phyloP scores from a whole-genome alignment of 257 asterid species.

The Solanum chiquidenum region DNA sequence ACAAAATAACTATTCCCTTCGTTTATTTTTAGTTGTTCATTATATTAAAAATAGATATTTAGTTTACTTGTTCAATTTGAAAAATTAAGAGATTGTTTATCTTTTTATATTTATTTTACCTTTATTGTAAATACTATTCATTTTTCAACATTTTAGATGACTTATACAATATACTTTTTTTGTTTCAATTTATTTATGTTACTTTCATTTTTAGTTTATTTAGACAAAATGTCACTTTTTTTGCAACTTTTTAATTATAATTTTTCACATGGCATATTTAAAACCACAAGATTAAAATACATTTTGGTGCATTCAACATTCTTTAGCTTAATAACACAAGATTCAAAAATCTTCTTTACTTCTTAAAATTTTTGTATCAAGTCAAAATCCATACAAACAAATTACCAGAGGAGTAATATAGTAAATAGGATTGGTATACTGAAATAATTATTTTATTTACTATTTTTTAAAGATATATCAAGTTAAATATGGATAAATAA shows the following conservation, averaged over 20 bases:
- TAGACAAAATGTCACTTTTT: too few relatives aligned
- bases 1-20: neutral
- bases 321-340: neutral
- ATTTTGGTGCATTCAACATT: neutral
- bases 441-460: too few relatives aligned
- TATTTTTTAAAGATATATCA: too few relatives aligned
- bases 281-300: neutral
- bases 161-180: neutral
- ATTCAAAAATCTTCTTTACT: neutral
- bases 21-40: too few relatives aligned
- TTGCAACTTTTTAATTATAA: neutral
- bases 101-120: neutral
- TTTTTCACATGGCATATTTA: fast-evolving
- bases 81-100: neutral
- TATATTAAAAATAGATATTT: too few relatives aligned
- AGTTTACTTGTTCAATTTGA: too few relatives aligned
- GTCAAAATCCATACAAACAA: neutral
- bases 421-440: neutral
- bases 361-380: neutral
- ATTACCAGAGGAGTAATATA: neutral
- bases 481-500: neutral
- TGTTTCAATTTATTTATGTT: too few relatives aligned
- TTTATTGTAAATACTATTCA: too few relatives aligned
- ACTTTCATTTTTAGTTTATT: neutral
- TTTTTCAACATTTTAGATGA: neutral